phyloP scores from a whole-genome alignment of 1,139 yeast genomes.

The Groenewaldozyma sp. region DNA sequence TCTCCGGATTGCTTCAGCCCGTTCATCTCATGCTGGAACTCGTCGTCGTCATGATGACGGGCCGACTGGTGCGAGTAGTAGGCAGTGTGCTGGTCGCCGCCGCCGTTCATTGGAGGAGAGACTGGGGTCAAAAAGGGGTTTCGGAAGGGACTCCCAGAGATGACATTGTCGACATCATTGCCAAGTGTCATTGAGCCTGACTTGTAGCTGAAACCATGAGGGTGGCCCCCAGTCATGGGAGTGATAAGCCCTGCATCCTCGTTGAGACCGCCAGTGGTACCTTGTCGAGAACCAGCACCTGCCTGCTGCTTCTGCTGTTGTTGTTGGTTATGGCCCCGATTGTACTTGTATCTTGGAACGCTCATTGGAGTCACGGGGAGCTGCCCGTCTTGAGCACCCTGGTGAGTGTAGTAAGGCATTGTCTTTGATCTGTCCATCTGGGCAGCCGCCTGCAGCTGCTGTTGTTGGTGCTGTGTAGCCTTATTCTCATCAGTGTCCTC shows the following conservation, averaged over 20 bases:
- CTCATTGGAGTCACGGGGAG: constrained; percentile 7
- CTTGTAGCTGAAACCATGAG: not conserved
- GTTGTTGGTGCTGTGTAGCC: not conserved
- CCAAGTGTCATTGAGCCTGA: not conserved
- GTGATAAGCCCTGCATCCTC: constrained; percentile 7
- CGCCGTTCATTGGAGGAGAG: constrained; percentile 11
- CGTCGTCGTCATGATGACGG: constrained; percentile 5
- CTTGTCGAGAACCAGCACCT: constrained; percentile 2
- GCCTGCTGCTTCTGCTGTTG: too few relatives aligned
- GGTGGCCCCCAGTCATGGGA: constrained; percentile 4
- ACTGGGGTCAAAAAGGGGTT: constrained; percentile 14
- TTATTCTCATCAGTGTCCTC: not conserved
- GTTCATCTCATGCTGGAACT: not conserved
- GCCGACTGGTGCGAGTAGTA: not conserved
- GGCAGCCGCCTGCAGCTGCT: constrained; percentile 3
- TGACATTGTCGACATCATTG: not conserved
- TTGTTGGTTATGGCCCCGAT: not conserved
- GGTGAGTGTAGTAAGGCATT: constrained; percentile 7
- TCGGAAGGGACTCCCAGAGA: not conserved
- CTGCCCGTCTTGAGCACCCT: not conserved
- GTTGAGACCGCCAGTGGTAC: not conserved
- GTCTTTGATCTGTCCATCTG: constrained; percentile 7
- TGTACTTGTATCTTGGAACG: constrained; percentile 2
- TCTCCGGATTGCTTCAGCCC: constrained; percentile 6
- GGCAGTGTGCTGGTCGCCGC: not conserved